These are phyloP conservation scores for Fusarium setosum DNA, from an alignment of 2,329 filamentous ascomycete species.

Conservation along the genomic window DNA sequence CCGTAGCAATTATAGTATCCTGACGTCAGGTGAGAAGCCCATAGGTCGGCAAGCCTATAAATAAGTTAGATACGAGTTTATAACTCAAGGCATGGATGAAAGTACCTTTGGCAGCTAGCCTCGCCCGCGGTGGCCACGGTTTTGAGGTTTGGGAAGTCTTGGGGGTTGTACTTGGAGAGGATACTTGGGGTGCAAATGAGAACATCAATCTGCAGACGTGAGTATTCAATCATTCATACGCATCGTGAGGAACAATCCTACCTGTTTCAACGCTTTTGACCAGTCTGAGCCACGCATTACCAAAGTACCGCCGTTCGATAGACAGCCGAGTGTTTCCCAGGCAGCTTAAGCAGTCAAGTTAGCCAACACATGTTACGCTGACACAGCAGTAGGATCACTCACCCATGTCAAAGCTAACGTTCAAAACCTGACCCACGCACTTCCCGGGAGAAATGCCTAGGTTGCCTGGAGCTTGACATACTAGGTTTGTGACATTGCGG, in stretches of 20 bases:
- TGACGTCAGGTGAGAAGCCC: slow-evolving; percentile 59
- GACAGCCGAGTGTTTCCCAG: slow-evolving; percentile 67
- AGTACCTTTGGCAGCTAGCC: slow-evolving; percentile 57
- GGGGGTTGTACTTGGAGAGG: slow-evolving; percentile 59
- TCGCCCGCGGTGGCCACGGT: slow-evolving; percentile 66
- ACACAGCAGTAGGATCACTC: slow-evolving; percentile 38
- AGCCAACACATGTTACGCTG: not conserved
- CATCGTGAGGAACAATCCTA: slow-evolving; percentile 29
- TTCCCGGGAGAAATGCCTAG: slow-evolving; percentile 61
- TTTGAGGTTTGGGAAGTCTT: slow-evolving; percentile 61
- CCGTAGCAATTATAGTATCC: slow-evolving; percentile 68
- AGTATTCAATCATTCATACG: not conserved
- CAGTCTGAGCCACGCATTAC: slow-evolving; percentile 62
- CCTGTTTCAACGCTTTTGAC: slow-evolving; percentile 57
- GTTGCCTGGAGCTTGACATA: slow-evolving; percentile 61
- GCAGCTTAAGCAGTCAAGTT: slow-evolving; percentile 53
- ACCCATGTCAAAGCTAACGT: slow-evolving; percentile 72
- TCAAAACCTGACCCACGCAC: slow-evolving; percentile 65
- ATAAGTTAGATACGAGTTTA: not conserved
- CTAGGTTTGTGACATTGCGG: slow-evolving; percentile 64
- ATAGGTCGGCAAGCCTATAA: slow-evolving; percentile 60
- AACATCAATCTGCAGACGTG: slow-evolving; percentile 55
- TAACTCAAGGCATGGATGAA: fast-evolving
- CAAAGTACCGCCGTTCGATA: slow-evolving; percentile 68
- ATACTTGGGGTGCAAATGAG: slow-evolving; percentile 68